Evolutionary conservation across 306 rosid genomes (phyloP).

Genomic region (Cicer pinnatifidum): DNA sequence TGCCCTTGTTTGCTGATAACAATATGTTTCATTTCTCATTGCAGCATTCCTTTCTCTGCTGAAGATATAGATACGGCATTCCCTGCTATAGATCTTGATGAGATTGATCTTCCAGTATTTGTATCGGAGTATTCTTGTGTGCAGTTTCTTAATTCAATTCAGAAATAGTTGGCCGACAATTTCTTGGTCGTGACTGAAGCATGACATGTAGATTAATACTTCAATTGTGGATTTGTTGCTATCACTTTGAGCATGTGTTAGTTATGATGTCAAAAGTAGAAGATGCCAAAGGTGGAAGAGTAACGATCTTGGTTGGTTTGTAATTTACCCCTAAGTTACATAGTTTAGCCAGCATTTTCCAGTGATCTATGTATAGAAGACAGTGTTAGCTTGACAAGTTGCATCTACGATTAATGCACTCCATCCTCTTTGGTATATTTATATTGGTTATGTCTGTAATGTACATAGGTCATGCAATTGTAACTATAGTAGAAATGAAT

Average conservation of each 20-base stretch:
- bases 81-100: conserved; percentile 83
- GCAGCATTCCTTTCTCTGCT: conserved; percentile 97
- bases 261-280: conserved; percentile 18
- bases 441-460: conserved; percentile 33
- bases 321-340: conserved; percentile 12
- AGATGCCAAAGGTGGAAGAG: background rate
- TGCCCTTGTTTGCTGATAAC: conserved; percentile 20
- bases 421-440: conserved; percentile 31
- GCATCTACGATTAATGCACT: conserved; percentile 44
- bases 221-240: conserved; percentile 35
- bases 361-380: conserved; percentile 42
- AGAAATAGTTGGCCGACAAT: conserved; percentile 45
- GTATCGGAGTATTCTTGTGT: conserved; percentile 73
- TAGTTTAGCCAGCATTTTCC: conserved; percentile 37
- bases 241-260: background rate
- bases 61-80: conserved; percentile 93
- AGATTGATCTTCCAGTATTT: conserved; percentile 65
- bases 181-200: conserved; percentile 33
- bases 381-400: conserved; percentile 25
- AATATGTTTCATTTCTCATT: conserved; percentile 28
- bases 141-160: conserved; percentile 65
- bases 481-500: conserved; percentile 17
- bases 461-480: conserved; percentile 43
- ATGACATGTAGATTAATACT: conserved; percentile 34
- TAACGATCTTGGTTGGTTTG: conserved; percentile 23